Base-by-base conservation (phyloP, 768 basidiomycete genomes). In the Leccinum ochraceum region DNA sequence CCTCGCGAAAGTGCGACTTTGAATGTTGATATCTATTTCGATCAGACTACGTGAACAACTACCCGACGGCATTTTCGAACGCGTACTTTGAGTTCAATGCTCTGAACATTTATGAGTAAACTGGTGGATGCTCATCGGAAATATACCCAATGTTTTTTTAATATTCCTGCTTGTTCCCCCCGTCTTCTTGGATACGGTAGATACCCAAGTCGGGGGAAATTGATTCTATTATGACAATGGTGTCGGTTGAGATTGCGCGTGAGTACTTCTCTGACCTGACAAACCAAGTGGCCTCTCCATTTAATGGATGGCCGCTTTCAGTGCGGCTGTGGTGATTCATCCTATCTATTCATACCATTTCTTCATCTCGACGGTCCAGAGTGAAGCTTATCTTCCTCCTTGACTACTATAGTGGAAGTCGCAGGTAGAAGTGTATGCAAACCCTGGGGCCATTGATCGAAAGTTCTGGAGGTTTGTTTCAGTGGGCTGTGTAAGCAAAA, bases 11-110 rank as follows among this genome's bases (percentile, higher is more conserved):
- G 13, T 6, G 9, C 49, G 17, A 51, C 71, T 76, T 60, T 26
- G 82, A 81, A 26, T 24, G 24, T 14, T 26, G 20, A 16, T 48
- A 5, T 46, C 5, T 11, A 6, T 48, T 66, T 74, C 81, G 84
- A 17, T 62, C 65, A 61, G 77, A 74, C 20, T 87, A 89, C 65
- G 77, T 83, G 59, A 71, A 75, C n/a, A 69, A 76, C 3, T 53
- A 74, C 58, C 77, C 10, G 14, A 53, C 14, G 1, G 61, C 61
- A 24, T 68, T 61, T 54, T 66, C 57, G 0, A 63, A 67, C 1
- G 67, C 69, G 2, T 70, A 59, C 56, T 70, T 71, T 7, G 61
- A 66, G 26, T 69, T 71, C 61, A 71, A 71, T 20, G 14, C 60
- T 48, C 63, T 70, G 16, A 57, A 65, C 11, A 63, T 70, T n/a